Conservation (phyloP, 164 flowering plant genomes). For the Brasenia schreberi region DNA sequence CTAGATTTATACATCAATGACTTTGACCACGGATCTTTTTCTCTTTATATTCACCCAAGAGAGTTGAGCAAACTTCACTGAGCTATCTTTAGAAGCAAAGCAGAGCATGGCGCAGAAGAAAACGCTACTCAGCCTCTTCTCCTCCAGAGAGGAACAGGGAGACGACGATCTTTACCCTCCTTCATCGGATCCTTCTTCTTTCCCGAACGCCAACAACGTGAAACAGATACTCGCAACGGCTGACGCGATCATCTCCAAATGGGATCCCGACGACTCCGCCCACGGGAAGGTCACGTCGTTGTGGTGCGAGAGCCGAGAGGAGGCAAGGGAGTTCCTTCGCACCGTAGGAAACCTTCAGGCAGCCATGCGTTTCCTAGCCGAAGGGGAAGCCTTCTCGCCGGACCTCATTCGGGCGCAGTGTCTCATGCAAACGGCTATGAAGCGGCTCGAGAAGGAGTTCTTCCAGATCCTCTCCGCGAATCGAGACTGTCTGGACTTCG, state of each 20-base stretch:
- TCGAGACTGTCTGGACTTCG: slow-evolving; percentile 59
- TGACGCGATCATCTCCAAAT: slow-evolving; percentile 28
- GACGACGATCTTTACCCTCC: too few species aligned
- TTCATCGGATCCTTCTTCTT: slow-evolving; percentile 12
- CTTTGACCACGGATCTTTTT: too few species aligned
- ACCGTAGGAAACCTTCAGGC: not conserved
- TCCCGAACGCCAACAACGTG: slow-evolving; percentile 21
- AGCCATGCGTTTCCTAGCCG: not conserved
- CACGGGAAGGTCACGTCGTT: slow-evolving; percentile 38
- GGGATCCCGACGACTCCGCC: slow-evolving; percentile 31
- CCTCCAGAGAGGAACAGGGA: too few species aligned
- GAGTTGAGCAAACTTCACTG: too few species aligned
- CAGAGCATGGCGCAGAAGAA: too few species aligned
- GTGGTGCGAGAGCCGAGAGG: slow-evolving; percentile 28
- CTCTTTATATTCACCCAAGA: too few species aligned
- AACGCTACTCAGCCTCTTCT: too few species aligned
- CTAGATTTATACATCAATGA: too few species aligned
- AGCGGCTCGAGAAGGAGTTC: slow-evolving; percentile 69
- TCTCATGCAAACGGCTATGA: slow-evolving; percentile 2
- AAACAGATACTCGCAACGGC: slow-evolving; percentile 35
- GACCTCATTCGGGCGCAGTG: not conserved
- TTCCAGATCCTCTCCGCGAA: slow-evolving; percentile 42
- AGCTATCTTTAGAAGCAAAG: too few species aligned
- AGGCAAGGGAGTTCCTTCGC: not conserved
- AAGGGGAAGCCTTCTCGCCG: too few species aligned